Evolutionary conservation across 257 asterid genomes (phyloP), one percentile per base, ranked within the genome.

Genomic region (Jasminum sambac): DNA sequence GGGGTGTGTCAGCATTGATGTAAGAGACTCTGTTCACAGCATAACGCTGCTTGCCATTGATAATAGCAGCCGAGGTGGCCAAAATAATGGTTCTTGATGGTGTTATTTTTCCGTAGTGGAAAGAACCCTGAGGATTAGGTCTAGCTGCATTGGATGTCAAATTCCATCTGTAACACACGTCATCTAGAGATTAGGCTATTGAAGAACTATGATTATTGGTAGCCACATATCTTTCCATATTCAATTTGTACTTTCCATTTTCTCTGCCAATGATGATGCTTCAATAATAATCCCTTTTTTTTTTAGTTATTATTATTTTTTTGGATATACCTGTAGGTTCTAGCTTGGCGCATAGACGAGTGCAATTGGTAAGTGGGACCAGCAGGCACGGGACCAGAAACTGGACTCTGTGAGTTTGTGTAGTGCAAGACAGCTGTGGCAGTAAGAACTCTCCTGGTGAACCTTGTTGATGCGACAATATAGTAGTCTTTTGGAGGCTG

Each of bases 51-150:
- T 91, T 91, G 65, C 90, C 91, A 25, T 75, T 82, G 66, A 95
- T 84, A 21, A 88, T 5, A 42, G 92, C 86, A 2, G 95, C 97
- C 2, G 99, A 83, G 34, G 88, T 95, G 0, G 91, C 89, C 37
- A 95, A 82, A 60, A 88, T 76, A n/a, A 87, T 80, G 19, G 90
- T 91, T 74, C 92, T 88, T 5, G 96, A 78, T 24, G 82, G 44
- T 13, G 72, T 63, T 24, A 91, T 88, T 14, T n/a, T 74, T 25
- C 99, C 99, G 4, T 95, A 91, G 68, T 91, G 99, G 85, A 82
- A 95, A 13, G 99, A 89, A 0, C 99, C 99, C 74, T 91, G 97
- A 34, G 99, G 99, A 44, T 95, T 95, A 2, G 99, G 99, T 86
- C 99, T 91, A 0, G 99, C 99, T 64, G 99, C 98, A 67, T 95